These are phyloP conservation scores for Acanthamoeba triangularis DNA, from an alignment of 208 protist genomes.

Conservation along the genomic window DNA sequence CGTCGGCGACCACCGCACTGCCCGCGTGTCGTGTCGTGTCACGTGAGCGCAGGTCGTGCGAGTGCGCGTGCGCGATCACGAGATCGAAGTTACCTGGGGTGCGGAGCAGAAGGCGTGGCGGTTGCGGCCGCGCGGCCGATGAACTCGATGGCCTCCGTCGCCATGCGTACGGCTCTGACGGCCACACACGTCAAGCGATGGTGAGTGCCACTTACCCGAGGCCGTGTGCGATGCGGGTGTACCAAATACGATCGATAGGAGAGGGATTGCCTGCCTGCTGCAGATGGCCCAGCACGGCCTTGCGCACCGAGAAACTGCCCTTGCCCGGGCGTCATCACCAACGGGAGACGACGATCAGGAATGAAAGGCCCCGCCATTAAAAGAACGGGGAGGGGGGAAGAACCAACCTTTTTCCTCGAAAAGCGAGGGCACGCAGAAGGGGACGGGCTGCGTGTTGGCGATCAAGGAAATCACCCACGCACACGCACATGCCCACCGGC, in stretches of 20 bases:
- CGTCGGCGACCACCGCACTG: slow-evolving; percentile 1
- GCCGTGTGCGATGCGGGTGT: too few relatives aligned
- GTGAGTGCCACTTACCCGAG: background rate
- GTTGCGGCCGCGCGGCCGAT: background rate
- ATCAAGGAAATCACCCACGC: too few relatives aligned
- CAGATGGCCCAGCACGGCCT: slow-evolving; percentile 85
- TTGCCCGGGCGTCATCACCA: slow-evolving; percentile 23
- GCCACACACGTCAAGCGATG: background rate
- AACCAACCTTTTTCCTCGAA: slow-evolving; percentile 80
- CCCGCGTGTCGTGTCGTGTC: background rate
- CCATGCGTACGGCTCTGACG: slow-evolving; percentile 2
- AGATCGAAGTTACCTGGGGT: background rate
- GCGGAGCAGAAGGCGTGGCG: background rate
- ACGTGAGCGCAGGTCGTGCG: background rate
- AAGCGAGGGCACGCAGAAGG: slow-evolving; percentile 79
- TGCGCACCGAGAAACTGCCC: slow-evolving; percentile 81
- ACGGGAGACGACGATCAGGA: background rate
- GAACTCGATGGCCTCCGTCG: background rate
- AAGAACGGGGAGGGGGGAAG: background rate
- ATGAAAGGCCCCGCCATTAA: background rate
- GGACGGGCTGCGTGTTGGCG: too few relatives aligned
- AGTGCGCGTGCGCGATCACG: background rate
- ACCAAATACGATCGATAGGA: slow-evolving; percentile 84
- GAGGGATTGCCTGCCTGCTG: slow-evolving; percentile 87
- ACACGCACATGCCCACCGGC: too few relatives aligned